phyloP scores from a whole-genome alignment of 805 yeast species.

The Jamesozyma lodderae region DNA sequence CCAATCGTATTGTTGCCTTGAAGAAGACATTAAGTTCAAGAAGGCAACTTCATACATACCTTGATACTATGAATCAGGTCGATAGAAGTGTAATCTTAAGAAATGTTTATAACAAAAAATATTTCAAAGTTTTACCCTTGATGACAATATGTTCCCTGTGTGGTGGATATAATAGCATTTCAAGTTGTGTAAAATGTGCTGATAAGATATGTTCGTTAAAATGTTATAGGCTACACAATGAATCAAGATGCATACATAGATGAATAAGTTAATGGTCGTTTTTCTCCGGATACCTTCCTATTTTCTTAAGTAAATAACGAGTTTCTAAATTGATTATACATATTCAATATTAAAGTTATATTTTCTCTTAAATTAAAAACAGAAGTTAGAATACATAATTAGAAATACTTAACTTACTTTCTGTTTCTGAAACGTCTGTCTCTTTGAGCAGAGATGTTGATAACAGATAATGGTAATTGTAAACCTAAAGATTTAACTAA shows the following conservation, averaged over 20 bases:
- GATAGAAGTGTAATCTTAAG: conserved; percentile 24
- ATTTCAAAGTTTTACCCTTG: conserved; percentile 27
- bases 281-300: too few relatives aligned
- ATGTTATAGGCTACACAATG: conserved; percentile 28
- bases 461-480: conserved; percentile 77
- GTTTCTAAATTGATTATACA: too few relatives aligned
- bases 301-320: too few relatives aligned
- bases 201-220: conserved; percentile 28
- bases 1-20: conserved; percentile 26
- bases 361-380: conserved; percentile 1
- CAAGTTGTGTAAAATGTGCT: conserved; percentile 28
- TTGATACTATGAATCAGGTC: conserved; percentile 27
- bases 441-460: conserved; percentile 83
- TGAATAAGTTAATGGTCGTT: too few relatives aligned
- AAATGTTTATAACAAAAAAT: conserved; percentile 27
- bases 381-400: conserved; percentile 3
- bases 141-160: conserved; percentile 30
- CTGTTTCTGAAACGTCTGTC: conserved; percentile 89
- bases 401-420: conserved; percentile 18
- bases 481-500: conserved; percentile 91
- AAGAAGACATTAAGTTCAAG: conserved; percentile 24
- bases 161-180: conserved; percentile 27
- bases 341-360: background rate
- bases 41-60: conserved; percentile 26
- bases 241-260: conserved; percentile 26